Conservation (phyloP, 2,329 filamentous ascomycete genomes). For the Aspergillus sp. region DNA sequence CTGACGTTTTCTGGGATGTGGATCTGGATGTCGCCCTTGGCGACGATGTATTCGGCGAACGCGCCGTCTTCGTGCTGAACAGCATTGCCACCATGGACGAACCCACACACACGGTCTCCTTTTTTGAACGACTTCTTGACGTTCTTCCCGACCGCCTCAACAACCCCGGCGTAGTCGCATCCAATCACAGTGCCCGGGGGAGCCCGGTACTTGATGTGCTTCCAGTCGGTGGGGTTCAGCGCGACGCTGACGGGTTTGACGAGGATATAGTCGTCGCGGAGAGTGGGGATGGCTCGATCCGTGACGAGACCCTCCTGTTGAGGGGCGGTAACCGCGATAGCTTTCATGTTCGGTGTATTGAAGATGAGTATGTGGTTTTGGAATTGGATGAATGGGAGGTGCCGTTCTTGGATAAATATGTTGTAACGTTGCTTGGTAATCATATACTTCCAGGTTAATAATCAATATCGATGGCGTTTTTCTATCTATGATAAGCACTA, state of each 20-base stretch:
- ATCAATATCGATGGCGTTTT: too few species aligned
- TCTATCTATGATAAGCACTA: too few species aligned
- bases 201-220: constrained; percentile 39
- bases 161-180: constrained; percentile 54
- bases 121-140: constrained; percentile 47
- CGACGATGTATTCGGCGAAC: constrained; percentile 54
- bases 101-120: constrained; percentile 54
- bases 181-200: constrained; percentile 44
- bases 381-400: neutral
- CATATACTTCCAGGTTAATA: too few species aligned
- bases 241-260: constrained; percentile 52
- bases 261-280: constrained; percentile 52
- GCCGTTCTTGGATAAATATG: too few species aligned
- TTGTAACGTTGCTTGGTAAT: too few species aligned
- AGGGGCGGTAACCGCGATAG: constrained; percentile 31
- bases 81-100: constrained; percentile 45
- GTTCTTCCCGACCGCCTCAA: constrained; percentile 49
- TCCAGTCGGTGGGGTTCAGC: constrained; percentile 59
- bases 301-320: constrained; percentile 23
- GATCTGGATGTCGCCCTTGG: constrained; percentile 48
- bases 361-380: neutral
- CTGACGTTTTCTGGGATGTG: constrained; percentile 48
- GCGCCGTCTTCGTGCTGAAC: constrained; percentile 48
- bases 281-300: constrained; percentile 37
- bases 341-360: constrained; percentile 24